These are phyloP conservation scores for Didymella exigua DNA, from an alignment of 2,329 filamentous ascomycete genomes.

Conservation along the genomic window DNA sequence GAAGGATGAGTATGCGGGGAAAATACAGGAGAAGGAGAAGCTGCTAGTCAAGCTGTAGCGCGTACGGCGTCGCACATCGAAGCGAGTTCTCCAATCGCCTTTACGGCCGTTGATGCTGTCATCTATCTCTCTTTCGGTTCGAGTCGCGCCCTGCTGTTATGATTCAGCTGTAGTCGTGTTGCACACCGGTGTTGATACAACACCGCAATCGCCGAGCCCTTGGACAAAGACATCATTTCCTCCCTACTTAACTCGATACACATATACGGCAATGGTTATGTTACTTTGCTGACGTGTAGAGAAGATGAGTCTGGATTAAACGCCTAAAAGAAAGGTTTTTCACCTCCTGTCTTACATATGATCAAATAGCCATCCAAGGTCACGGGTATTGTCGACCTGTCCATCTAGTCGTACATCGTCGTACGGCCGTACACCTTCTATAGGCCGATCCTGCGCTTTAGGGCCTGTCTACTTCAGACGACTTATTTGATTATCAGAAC, in stretches of 20 bases:
- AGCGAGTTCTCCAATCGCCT: too few species aligned
- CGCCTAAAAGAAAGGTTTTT: neutral
- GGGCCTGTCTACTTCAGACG: too few species aligned
- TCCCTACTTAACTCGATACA: too few species aligned
- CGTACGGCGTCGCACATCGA: neutral
- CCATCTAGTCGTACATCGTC: neutral
- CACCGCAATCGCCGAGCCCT: too few species aligned
- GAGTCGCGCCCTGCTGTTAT: too few species aligned
- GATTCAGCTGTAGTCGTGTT: too few species aligned
- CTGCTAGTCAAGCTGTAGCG: neutral
- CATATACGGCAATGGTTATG: too few species aligned
- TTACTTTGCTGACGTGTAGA: neutral
- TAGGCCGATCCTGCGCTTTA: neutral
- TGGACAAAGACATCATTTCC: neutral
- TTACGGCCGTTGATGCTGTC: conserved; percentile 61
- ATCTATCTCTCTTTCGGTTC: too few species aligned
- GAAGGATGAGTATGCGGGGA: conserved; percentile 12
- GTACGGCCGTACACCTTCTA: neutral
- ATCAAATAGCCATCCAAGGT: neutral
- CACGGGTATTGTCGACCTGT: neutral
- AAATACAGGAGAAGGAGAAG: neutral
- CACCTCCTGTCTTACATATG: neutral
- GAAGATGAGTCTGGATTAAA: neutral
- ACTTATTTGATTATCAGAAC: too few species aligned
- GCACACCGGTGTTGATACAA: too few species aligned